Conservation (phyloP, 140 eudicot genomes). For the Erigeron philadelphicus region DNA sequence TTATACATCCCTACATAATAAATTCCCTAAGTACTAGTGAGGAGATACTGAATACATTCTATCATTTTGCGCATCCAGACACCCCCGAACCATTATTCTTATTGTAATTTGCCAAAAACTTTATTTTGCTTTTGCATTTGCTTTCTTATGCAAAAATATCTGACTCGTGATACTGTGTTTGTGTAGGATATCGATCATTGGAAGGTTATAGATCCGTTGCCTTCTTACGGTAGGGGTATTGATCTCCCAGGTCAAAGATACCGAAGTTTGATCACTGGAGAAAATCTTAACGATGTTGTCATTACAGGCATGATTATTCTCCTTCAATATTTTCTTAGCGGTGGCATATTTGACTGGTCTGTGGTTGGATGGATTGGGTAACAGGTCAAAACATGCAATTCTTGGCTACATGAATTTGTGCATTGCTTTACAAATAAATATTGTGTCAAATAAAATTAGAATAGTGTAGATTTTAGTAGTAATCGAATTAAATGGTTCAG, state of each 20-base stretch:
- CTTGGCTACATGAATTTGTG: neutral
- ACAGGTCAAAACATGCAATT: neutral
- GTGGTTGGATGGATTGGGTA: neutral
- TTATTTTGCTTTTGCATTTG: constrained; percentile 5
- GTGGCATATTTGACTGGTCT: neutral
- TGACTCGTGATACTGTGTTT: neutral
- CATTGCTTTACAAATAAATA: neutral
- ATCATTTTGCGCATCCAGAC: neutral
- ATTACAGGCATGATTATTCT: constrained; percentile 56
- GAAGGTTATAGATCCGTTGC: constrained; percentile 70
- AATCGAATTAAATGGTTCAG: neutral
- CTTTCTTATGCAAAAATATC: constrained; percentile 1
- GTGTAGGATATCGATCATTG: constrained; percentile 65
- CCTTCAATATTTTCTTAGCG: neutral
- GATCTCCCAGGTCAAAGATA: constrained; percentile 82
- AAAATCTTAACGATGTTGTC: constrained; percentile 72
- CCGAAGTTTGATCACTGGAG: constrained; percentile 80
- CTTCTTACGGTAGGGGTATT: constrained; percentile 84
- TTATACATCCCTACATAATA: no score
- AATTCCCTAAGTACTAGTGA: no score
- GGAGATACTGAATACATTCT: no score
- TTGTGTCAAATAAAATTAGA: neutral
- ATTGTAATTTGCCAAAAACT: neutral
- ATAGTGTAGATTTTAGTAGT: neutral
- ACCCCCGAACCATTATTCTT: neutral